Evolutionary conservation across 148 eudicot genomes (phyloP), one percentile per base, ranked within the genome.

Genomic region (Euryodendron excelsum): DNA sequence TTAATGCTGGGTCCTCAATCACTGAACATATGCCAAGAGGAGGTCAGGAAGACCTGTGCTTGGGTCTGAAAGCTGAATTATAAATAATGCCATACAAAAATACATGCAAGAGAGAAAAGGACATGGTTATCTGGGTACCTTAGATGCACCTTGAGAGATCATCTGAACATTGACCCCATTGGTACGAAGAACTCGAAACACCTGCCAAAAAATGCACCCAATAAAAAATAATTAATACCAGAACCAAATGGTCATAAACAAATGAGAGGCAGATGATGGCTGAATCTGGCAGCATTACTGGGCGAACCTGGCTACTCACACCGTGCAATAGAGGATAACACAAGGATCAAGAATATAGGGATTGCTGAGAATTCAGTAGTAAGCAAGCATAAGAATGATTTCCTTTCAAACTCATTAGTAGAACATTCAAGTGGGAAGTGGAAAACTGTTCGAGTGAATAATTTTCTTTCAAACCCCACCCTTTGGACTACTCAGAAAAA

Each of bases 111-210:
- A 65, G 7, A 28, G 25, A 72, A 14, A 31, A 30, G 3, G 62
- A 31, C n/a, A 69, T 11, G 8, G 52, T 44, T 41, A 21, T 15
- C 41, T 1, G 41, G 4, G 18, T 65, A 90, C 94, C 91, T 96
- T 93, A 4, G 97, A 93, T 73, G 99, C 99, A 64, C 99, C 98
- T 82, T 93, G 99, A 39, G 98, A 96, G 80, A 96, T 96, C 99
- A 96, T 96, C 85, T 96, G 98, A 71, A 93, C 99, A 82, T 93
- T 96, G 30, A 91, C 94, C 44, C 88, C 91, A 75, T 87, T 89
- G 11, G 79, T 73, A 41, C 81, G 94, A 75, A 96, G 90, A 79
- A 91, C 97, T 76, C 78, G 84, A 77, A 96, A 96, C 36, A 84
- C 98, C 99, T 96, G 86, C 81, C 74, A 77, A 17, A 68, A 71